These are phyloP conservation scores for Cercophora sp. DNA, from an alignment of 495 filamentous ascomycete species.

Conservation along the genomic window DNA sequence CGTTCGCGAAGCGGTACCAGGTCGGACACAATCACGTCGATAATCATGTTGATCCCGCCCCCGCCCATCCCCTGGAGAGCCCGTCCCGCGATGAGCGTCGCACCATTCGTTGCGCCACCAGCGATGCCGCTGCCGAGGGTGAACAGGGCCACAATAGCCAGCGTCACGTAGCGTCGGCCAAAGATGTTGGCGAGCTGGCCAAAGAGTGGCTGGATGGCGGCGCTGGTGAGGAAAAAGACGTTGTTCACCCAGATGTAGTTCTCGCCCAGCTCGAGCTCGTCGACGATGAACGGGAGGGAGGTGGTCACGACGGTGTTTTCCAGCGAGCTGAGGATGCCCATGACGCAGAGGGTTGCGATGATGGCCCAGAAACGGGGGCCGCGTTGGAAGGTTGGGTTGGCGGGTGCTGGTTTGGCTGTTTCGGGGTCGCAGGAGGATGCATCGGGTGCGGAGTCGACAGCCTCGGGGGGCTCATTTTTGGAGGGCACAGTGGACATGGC, in stretches of 20 bases:
- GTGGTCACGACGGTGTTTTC: conserved; percentile 42
- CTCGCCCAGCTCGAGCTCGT: conserved; percentile 25
- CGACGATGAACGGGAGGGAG: conserved; percentile 37
- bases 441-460: too few relatives aligned
- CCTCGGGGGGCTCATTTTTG: too few relatives aligned
- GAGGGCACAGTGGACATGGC: too few relatives aligned
- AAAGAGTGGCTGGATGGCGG: conserved; percentile 20
- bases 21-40: conserved; percentile 69
- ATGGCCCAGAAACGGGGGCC: conserved; percentile 21
- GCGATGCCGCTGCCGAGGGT: conserved; percentile 42
- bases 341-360: conserved; percentile 1
- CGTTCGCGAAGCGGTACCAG: conserved; percentile 63
- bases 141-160: conserved; percentile 33
- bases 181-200: conserved; percentile 22
- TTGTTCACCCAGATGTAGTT: conserved; percentile 44
- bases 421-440: too few relatives aligned
- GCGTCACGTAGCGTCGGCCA: conserved; percentile 18
- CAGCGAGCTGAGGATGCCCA: conserved; percentile 29
- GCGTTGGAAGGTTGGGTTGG: too few relatives aligned
- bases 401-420: too few relatives aligned
- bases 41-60: conserved; percentile 70
- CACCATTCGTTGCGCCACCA: conserved; percentile 28
- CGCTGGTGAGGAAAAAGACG: conserved; percentile 32
- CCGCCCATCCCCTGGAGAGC: conserved; percentile 75
- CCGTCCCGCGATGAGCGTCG: conserved; percentile 70